Base-by-base conservation (phyloP, 2,329 filamentous ascomycete species). In the Cryphonectria radicalis region DNA sequence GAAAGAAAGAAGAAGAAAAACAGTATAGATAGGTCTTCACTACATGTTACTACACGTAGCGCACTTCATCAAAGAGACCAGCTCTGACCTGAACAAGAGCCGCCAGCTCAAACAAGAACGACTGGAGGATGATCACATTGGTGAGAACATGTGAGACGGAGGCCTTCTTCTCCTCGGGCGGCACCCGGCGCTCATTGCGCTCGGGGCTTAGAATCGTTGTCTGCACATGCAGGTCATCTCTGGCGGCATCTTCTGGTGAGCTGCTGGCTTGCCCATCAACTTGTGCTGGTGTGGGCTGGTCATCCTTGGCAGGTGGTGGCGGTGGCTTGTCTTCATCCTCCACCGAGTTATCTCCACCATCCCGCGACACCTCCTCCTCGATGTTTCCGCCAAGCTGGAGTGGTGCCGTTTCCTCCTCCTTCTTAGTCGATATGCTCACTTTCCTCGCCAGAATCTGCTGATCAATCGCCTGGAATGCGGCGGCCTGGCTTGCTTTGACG, bases 141-240 rank as follows among this genome's bases (percentile, higher is more conserved):
- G 93, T 95, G 73, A 96, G 82, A 14, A 95, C 84, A 78, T 95
- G 93, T 57, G 91, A 93, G 5, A 96, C 88, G 10, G 91, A 93
- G 10, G 90, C 91, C 13, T 84, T 85, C 65, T 80, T 81, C 6
- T 81, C 78, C 40, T 78, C 78, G 7, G 53, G 53, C 37, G 71
- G 59, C n/a, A 40, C 19, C 19, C 42, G 35, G 14, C 57, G 46
- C 22, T 42, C 43, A 19, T 10, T 57, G 22, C 59, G 67, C 43
- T 63, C 57, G 3, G 67, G 67, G 42, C 67, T 68, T n/a, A 69
- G 57, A 10, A 43, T 55, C 14, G 69, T 53, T n/a, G 69, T 60
- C 53, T 57, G 60, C 37, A 68, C 62, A 50, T 57, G 60, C 42
- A 70, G 63, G 57, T 74, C 71, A 70, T 74, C 68, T n/a, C 69